These are phyloP conservation scores for Lycium barbarum DNA, from an alignment of 257 asterid species.

Conservation along the genomic window DNA sequence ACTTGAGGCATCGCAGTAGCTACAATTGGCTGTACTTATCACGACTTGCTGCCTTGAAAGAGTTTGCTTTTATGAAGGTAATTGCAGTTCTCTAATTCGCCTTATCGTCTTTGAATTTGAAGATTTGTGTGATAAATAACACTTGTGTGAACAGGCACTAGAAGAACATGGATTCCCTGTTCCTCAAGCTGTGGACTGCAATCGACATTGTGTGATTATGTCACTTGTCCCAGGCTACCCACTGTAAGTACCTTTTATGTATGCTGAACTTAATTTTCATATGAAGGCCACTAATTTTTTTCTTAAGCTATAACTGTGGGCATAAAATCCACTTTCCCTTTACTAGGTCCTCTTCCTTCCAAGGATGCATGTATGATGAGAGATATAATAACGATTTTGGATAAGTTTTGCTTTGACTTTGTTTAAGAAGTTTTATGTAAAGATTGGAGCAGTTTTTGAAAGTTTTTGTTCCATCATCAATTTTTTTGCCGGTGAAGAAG, in stretches of 20 bases:
- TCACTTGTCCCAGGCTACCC: conserved; percentile 93
- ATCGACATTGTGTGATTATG: conserved; percentile 94
- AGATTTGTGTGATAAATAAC: background rate
- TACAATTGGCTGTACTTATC: conserved; percentile 94
- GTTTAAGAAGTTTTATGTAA: background rate
- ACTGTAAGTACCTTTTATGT: conserved; percentile 62
- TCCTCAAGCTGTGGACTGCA: conserved; percentile 95
- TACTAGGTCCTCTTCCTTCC: background rate
- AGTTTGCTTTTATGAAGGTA: conserved; percentile 98
- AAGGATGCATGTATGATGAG: background rate
- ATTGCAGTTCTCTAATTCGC: background rate
- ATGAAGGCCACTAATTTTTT: background rate
- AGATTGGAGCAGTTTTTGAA: background rate
- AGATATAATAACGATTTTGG: background rate
- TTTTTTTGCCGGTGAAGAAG: background rate
- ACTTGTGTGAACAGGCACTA: conserved; percentile 65
- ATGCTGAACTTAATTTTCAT: background rate
- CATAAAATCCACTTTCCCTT: background rate
- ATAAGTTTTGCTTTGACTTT: background rate
- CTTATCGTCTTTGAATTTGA: conserved; percentile 1
- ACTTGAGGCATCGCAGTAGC: conserved; percentile 94
- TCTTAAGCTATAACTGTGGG: background rate
- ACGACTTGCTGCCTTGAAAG: conserved; percentile 97
- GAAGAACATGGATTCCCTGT: conserved; percentile 92
- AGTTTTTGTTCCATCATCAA: background rate